These are phyloP conservation scores for Aspergillus brunneoviolaceus DNA, from an alignment of 2,329 filamentous ascomycete species.

Conservation along the genomic window DNA sequence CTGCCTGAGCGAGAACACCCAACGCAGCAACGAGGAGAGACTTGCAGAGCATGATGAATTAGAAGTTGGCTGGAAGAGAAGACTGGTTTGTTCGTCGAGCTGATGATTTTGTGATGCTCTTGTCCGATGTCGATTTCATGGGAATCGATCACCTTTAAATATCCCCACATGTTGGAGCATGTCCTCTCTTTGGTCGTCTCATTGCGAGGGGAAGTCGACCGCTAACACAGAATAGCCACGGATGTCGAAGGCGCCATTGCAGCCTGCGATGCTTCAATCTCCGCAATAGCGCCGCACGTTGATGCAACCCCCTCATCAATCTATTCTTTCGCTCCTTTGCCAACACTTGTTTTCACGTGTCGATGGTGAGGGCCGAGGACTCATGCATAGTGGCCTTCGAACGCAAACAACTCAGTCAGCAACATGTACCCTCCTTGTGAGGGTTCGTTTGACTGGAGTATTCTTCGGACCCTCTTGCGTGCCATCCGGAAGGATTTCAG, in stretches of 20 bases:
- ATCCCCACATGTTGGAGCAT: neutral
- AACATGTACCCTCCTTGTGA: neutral
- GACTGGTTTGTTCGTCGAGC: neutral
- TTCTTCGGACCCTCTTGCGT: too few species aligned
- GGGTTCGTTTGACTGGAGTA: too few species aligned
- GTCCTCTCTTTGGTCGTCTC: neutral
- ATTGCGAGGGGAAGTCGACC: neutral
- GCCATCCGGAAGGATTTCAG: too few species aligned
- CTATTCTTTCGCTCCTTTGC: neutral
- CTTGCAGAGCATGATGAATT: neutral
- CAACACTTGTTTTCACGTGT: neutral
- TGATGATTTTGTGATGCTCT: neutral
- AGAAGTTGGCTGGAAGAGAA: neutral
- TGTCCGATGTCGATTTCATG: neutral
- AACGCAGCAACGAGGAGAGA: neutral
- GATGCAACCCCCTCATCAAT: neutral
- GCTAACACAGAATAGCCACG: constrained; percentile 2
- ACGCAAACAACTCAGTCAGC: neutral
- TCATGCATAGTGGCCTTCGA: too few species aligned
- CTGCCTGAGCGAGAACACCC: neutral
- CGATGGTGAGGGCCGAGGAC: neutral
- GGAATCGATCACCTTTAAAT: neutral
- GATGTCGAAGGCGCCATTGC: neutral
- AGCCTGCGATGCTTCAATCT: neutral
- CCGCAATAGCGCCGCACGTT: neutral